Evolutionary conservation across 306 rosid genomes (phyloP).

Genomic region (Trichosanthes truncata): DNA sequence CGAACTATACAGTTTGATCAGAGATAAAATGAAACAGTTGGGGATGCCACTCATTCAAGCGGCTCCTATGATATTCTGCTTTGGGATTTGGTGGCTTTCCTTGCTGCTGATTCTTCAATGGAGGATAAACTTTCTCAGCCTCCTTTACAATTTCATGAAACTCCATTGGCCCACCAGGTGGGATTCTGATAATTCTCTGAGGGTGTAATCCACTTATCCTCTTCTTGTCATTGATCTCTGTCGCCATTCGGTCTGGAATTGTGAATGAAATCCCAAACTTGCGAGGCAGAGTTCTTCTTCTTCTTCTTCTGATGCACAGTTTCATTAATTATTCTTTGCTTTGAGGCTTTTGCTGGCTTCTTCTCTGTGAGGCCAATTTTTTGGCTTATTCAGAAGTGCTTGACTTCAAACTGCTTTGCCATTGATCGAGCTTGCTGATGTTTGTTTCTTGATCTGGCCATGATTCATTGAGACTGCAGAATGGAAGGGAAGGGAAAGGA

Average conservation of each 20-base stretch:
- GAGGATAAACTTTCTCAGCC: conserved; percentile 17
- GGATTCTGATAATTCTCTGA: conserved; percentile 33
- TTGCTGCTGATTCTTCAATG: conserved; percentile 8
- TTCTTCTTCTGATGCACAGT: neutral
- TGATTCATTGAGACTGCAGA: neutral
- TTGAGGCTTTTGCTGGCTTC: neutral
- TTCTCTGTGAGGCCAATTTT: neutral
- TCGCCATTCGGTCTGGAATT: conserved; percentile 30
- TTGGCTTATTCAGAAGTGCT: neutral
- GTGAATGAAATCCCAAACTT: conserved; percentile 38
- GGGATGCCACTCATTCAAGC: conserved; percentile 34
- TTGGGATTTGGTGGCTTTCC: conserved; percentile 15
- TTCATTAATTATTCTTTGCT: neutral
- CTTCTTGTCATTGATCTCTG: conserved; percentile 34
- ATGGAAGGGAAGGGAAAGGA: neutral
- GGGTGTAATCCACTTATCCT: conserved; percentile 29
- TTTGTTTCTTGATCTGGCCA: neutral
- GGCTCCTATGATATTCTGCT: conserved; percentile 25
- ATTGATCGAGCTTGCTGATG: neutral
- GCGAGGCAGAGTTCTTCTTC: neutral
- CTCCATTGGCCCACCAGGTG: conserved; percentile 30
- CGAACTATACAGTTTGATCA: too few relatives aligned
- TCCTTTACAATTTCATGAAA: conserved; percentile 23
- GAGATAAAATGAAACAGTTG: conserved; percentile 17
- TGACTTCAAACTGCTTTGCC: neutral